Percentiles rank a stretch among this genome's conserved stretches.
phyloP scores from a whole-genome alignment of 2,329 filamentous ascomycete genomes.

The Aspergillus sp. region DNA sequence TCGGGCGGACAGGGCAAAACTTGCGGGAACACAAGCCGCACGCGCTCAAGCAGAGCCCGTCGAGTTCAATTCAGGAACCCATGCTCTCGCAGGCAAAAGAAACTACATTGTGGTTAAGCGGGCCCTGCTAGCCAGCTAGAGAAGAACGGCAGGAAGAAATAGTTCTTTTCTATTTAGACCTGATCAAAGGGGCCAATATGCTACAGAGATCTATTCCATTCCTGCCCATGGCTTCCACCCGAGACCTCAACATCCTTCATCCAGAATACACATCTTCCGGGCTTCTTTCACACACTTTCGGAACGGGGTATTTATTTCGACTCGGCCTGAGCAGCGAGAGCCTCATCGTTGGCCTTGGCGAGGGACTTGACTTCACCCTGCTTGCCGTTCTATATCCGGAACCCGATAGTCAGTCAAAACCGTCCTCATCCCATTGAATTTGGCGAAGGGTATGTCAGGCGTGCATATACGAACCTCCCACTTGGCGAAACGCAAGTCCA shows the following conservation, averaged over 20 bases:
- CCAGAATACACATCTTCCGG: conserved; percentile 24
- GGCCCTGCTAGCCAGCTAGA: conserved; percentile 7
- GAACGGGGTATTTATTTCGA: conserved; percentile 41
- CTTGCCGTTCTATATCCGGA: conserved; percentile 78
- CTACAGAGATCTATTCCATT: conserved; percentile 40
- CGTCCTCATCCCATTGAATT: conserved; percentile 11
- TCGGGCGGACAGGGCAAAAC: conserved; percentile 26
- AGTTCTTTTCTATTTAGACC: conserved; percentile 32
- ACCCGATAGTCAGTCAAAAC: conserved; percentile 34
- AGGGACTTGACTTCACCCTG: conserved; percentile 82
- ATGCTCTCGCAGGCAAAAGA: conserved; percentile 6
- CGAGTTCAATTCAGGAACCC: conserved; percentile 10
- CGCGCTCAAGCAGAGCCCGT: conserved; percentile 5
- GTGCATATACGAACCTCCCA: conserved; percentile 76
- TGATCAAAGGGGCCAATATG: conserved; percentile 36
- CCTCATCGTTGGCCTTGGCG: conserved; percentile 56
- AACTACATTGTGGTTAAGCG: conserved; percentile 18
- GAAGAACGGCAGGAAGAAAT: conserved; percentile 18
- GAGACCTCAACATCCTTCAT: conserved; percentile 18
- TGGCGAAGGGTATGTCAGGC: not conserved
- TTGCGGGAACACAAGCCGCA: conserved; percentile 17
- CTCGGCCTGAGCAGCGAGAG: conserved; percentile 46
- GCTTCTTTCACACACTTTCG: conserved; percentile 22
- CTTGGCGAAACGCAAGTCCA: conserved; percentile 87
- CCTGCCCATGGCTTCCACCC: conserved; percentile 26